These are phyloP conservation scores for Pseudocohnilembus persalinus DNA, from an alignment of 169 alveolate species.

Conservation along the genomic window DNA sequence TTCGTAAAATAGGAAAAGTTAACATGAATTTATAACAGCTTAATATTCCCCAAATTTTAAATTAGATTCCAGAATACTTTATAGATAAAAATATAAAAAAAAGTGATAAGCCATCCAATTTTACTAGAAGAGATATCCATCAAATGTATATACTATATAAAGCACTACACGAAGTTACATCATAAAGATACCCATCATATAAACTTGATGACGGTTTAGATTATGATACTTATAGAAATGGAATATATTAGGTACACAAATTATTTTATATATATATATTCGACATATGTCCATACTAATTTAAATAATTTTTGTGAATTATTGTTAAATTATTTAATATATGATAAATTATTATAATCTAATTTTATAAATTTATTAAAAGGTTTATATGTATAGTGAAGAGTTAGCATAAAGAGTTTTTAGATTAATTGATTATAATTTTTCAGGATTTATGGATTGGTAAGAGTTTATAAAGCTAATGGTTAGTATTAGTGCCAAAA, in stretches of 20 bases:
- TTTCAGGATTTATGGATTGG: slow-evolving; percentile 46
- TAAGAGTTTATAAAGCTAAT: slow-evolving; percentile 45
- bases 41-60: not conserved
- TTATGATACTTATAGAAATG: slow-evolving; percentile 43
- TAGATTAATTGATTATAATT: slow-evolving; percentile 25
- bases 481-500: slow-evolving; percentile 51
- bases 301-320: no score
- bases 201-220: slow-evolving; percentile 42
- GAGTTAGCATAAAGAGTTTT: slow-evolving; percentile 48
- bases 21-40: not conserved
- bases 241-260: slow-evolving; percentile 36
- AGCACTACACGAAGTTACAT: slow-evolving; percentile 31
- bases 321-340: no score
- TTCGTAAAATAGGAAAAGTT: not conserved
- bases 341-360: no score
- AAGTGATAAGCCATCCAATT: not conserved
- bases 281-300: no score
- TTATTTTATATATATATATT: no score
- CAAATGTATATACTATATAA: slow-evolving; percentile 19
- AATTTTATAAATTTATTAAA: no score
- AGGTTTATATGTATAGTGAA: slow-evolving; percentile 31
- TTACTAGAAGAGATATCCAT: slow-evolving; percentile 22
- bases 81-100: not conserved
- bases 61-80: not conserved
- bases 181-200: slow-evolving; percentile 11